Evolutionary conservation across 441 rosid genomes (phyloP).

Genomic region (Pelargonium australe): DNA sequence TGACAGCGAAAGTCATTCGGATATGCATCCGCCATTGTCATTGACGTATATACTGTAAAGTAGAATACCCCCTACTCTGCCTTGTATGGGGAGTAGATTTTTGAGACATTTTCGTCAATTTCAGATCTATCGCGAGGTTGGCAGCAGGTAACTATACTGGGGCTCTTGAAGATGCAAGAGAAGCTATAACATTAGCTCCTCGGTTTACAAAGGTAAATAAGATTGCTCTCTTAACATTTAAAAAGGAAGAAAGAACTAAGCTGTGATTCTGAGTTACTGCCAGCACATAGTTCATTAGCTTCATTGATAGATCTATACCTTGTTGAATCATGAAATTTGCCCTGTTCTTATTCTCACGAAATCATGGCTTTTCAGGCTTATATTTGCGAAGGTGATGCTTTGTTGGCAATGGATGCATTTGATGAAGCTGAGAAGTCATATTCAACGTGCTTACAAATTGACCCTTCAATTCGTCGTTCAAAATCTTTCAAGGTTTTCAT

Average conservation of each 20-base stretch:
- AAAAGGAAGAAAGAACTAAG: neutral
- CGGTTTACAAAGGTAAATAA: constrained; percentile 45
- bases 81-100: neutral
- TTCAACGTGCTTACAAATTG: constrained; percentile 46
- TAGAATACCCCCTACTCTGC: neutral
- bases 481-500: constrained; percentile 58
- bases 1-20: neutral
- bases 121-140: constrained; percentile 60
- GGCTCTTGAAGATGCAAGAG: constrained; percentile 67
- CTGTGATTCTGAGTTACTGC: neutral
- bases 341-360: neutral
- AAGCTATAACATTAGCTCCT: constrained; percentile 46
- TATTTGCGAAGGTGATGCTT: constrained; percentile 70
- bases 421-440: constrained; percentile 63
- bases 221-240: neutral
- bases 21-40: neutral
- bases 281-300: neutral
- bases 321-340: too few species aligned
- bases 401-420: constrained; percentile 52
- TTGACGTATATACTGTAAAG: neutral
- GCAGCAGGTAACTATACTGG: constrained; percentile 46
- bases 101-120: constrained; percentile 12
- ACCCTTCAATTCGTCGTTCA: constrained; percentile 63
- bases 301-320: too few species aligned
- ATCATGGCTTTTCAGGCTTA: constrained; percentile 36